Evolutionary conservation across 2,329 filamentous ascomycete genomes (phyloP), one percentile per base, ranked within the genome.

Genomic region (Leptographium flavum): DNA sequence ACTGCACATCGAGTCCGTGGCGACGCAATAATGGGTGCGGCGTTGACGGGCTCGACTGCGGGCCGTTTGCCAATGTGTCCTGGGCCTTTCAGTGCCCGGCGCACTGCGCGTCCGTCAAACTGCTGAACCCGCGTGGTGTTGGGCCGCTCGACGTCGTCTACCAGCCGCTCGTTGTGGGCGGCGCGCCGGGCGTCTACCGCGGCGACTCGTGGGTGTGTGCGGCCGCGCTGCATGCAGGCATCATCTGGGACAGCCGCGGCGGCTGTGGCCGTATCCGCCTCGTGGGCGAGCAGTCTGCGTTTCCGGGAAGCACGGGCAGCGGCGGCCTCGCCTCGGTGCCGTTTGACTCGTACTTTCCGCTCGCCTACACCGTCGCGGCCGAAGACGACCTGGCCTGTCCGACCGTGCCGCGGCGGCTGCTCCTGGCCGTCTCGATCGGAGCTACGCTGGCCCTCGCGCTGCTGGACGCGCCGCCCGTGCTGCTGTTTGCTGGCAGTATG

Each of bases 311-410:
- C 51, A 63, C 68, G 25, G 94, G 87, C 50, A 69, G 17, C 19
- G 19, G 19, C 11, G 35, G 35, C 10, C 35, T 37, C 3, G 11
- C 17, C 8, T 37, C 35, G 3, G 14, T 85, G 45, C 73, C 63
- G 5, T 98, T 98, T 58, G 76, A 88, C 50, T 90, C 87, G 0
- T 87, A 86, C 52, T 98, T 98, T 55, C 92, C 92, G 1, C 80
- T 85, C 27, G 81, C 87, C 0, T 95, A 86, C 59, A 22, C 35
- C 35, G 35, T 37, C 19, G 76, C 76, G 17, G 96, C 96, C 54
- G 63, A 84, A 5, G 62, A 68, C 4, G 71, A 71, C 27, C 71
- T 87, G 6, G 63, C 72, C 15, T 83, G 86, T 54, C 73, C 77
- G 42, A 81, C 86, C 15, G 92, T 96, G 59, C 74, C 83, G 47